These are phyloP conservation scores for Iberis pinnata DNA, from an alignment of 345 rosid genomes.

Conservation along the genomic window DNA sequence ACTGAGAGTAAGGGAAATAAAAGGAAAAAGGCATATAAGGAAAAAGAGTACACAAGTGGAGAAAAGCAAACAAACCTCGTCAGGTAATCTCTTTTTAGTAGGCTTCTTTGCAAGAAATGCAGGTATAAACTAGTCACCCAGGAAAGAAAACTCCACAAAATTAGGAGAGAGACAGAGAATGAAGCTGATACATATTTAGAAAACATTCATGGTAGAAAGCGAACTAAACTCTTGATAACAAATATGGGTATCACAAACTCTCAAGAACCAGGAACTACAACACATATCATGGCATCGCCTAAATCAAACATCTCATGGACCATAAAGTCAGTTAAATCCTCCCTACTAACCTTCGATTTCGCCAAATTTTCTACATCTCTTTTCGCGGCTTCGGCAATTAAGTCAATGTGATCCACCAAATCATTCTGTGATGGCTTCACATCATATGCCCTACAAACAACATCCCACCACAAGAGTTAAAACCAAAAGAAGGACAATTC, in stretches of 20 bases:
- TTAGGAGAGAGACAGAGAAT: slow-evolving; percentile 11
- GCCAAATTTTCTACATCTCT: slow-evolving; percentile 42
- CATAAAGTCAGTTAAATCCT: slow-evolving; percentile 6
- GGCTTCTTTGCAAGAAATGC: slow-evolving; percentile 62
- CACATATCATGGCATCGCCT: background rate
- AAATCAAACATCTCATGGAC: slow-evolving; percentile 4
- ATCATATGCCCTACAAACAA: slow-evolving; percentile 50
- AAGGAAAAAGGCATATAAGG: slow-evolving; percentile 11
- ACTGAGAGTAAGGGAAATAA: background rate
- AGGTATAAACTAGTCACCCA: slow-evolving; percentile 50
- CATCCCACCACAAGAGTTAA: slow-evolving; percentile 1
- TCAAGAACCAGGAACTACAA: slow-evolving; percentile 11
- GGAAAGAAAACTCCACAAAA: slow-evolving; percentile 6
- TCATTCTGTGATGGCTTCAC: slow-evolving; percentile 68
- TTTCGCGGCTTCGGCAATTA: slow-evolving; percentile 56
- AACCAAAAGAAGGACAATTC: background rate
- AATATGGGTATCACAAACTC: slow-evolving; percentile 16
- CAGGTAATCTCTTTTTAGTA: slow-evolving; percentile 37
- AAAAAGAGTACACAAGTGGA: slow-evolving; percentile 3
- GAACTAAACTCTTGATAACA: slow-evolving; percentile 8
- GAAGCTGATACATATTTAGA: slow-evolving; percentile 7
- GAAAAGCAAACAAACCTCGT: slow-evolving; percentile 48
- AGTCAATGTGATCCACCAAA: slow-evolving; percentile 55
- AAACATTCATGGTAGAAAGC: background rate
- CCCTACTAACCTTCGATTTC: slow-evolving; percentile 53